These are phyloP conservation scores for Hemisphaericaspora lyxosophila DNA, from an alignment of 1,139 yeast genomes.

Conservation along the genomic window DNA sequence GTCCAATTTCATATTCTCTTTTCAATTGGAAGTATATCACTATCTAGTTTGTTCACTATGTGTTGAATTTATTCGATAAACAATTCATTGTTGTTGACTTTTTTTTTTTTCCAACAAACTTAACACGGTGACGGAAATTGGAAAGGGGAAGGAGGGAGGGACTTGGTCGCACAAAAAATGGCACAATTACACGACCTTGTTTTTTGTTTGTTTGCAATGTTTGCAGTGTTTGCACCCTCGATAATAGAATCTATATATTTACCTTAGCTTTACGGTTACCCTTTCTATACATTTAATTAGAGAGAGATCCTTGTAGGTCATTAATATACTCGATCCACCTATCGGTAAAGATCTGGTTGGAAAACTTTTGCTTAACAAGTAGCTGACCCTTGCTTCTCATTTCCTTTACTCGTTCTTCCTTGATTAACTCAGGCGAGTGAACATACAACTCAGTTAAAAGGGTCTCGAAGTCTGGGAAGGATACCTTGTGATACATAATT, in stretches of 20 bases:
- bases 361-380: slow-evolving; percentile 60
- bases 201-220: too few species aligned
- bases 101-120: slow-evolving; percentile 3
- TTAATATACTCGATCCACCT: slow-evolving; percentile 56
- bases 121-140: slow-evolving; percentile 10
- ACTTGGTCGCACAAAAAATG: too few species aligned
- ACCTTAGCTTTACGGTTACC: too few species aligned
- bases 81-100: background rate
- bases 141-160: too few species aligned
- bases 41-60: background rate
- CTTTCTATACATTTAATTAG: slow-evolving; percentile 32
- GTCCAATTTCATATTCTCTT: slow-evolving; percentile 43
- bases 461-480: slow-evolving; percentile 41
- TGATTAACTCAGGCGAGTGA: slow-evolving; percentile 35
- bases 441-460: slow-evolving; percentile 41
- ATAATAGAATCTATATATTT: too few species aligned
- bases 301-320: slow-evolving; percentile 37
- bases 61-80: too few species aligned
- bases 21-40: too few species aligned
- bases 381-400: slow-evolving; percentile 55
- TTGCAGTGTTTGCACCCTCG: too few species aligned
- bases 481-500: slow-evolving; percentile 16
- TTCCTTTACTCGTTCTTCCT: slow-evolving; percentile 33
- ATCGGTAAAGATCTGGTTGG: slow-evolving; percentile 59
- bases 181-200: too few species aligned